A percentile compares a stretch with the other conserved stretches of the same genome.
These are phyloP conservation scores for Phytomonas francai DNA, from an alignment of 208 protist species.

Conservation along the genomic window DNA sequence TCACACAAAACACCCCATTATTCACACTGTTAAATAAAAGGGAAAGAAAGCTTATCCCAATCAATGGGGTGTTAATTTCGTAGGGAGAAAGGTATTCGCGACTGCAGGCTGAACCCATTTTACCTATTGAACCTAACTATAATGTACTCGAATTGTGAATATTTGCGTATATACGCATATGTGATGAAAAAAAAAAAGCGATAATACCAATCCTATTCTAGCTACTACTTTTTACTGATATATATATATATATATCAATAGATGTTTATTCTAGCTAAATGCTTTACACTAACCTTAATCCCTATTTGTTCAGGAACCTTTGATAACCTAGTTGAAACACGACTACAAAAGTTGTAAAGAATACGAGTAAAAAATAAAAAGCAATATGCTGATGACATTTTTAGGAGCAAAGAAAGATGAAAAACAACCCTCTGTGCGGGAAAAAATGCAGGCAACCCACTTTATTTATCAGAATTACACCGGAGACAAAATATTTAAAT, in stretches of 20 bases:
- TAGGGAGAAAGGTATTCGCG: constrained; percentile 38
- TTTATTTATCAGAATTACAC: not conserved
- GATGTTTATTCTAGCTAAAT: not conserved
- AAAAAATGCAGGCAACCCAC: not conserved
- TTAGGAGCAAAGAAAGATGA: not conserved
- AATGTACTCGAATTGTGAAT: constrained; percentile 6
- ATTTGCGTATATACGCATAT: constrained; percentile 5
- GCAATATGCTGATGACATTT: not conserved
- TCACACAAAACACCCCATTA: constrained; percentile 36
- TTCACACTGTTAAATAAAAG: constrained; percentile 71
- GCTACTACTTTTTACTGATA: not conserved
- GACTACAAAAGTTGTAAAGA: not conserved
- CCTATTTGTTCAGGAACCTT: not conserved
- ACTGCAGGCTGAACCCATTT: constrained; percentile 33
- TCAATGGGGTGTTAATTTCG: constrained; percentile 59
- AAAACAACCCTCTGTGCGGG: not conserved
- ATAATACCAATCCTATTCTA: not conserved
- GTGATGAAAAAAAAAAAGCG: not conserved
- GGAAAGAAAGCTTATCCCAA: constrained; percentile 39
- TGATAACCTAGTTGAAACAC: not conserved
- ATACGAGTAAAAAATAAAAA: not conserved
- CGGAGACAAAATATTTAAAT: not conserved
- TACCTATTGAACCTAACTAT: constrained; percentile 5
- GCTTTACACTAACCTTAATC: not conserved
- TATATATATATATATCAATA: not conserved